A percentile compares a stretch with the other conserved stretches of the same genome.
Evolutionary conservation across 345 rosid species (phyloP).

Genomic region (Odontarrhena argentea): DNA sequence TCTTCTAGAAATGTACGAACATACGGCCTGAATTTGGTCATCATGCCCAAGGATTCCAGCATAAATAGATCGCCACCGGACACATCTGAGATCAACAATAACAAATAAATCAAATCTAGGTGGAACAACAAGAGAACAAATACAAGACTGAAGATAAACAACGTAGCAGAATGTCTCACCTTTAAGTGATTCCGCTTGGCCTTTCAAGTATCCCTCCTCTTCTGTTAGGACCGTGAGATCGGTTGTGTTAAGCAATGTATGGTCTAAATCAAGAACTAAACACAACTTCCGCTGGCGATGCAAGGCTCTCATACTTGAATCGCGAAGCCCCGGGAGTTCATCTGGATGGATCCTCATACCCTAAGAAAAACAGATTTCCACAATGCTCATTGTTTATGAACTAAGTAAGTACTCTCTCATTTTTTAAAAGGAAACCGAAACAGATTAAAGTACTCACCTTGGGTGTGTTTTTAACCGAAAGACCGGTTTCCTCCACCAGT

Average conservation of each 20-base stretch:
- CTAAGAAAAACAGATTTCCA: constrained; percentile 46
- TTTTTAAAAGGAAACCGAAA: not conserved
- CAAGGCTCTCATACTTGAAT: constrained; percentile 58
- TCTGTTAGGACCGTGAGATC: constrained; percentile 51
- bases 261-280: constrained; percentile 89
- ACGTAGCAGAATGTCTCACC: constrained; percentile 47
- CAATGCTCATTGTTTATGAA: constrained; percentile 10
- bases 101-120: not conserved
- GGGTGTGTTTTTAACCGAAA: constrained; percentile 70
- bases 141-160: not conserved
- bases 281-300: constrained; percentile 61
- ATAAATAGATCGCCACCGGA: constrained; percentile 70
- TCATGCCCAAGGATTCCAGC: constrained; percentile 73
- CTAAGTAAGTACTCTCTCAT: not conserved
- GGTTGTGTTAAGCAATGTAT: constrained; percentile 87
- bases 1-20: constrained; percentile 75
- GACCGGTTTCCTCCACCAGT: constrained; percentile 62
- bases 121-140: not conserved
- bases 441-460: constrained; percentile 47
- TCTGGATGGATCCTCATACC: constrained; percentile 68
- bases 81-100: constrained; percentile 46
- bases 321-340: constrained; percentile 66
- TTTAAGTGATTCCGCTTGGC: constrained; percentile 61
- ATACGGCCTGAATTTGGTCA: constrained; percentile 91
- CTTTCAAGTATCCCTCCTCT: constrained; percentile 79